phyloP scores from a whole-genome alignment of 2,329 filamentous ascomycete genomes.

The Cercospora sp. region DNA sequence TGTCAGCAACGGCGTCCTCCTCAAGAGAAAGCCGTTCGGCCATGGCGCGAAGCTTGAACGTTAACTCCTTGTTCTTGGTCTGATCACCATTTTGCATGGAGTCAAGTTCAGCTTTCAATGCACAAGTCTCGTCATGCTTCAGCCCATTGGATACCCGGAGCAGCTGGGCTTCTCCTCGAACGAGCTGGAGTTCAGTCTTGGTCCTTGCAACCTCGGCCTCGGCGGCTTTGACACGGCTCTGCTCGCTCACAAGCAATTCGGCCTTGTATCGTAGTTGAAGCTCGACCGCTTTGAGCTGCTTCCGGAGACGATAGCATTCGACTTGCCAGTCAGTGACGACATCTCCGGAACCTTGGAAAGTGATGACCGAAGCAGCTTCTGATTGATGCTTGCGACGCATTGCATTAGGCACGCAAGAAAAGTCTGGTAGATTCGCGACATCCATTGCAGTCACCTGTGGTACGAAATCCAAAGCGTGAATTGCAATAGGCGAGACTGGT shows the following conservation, averaged over 20 bases:
- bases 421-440: slow-evolving; percentile 9
- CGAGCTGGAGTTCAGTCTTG: slow-evolving; percentile 8
- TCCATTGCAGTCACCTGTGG: slow-evolving; percentile 10
- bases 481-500: slow-evolving; percentile 10
- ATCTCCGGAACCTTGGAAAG: background rate
- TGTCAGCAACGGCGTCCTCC: slow-evolving; percentile 9
- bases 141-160: slow-evolving; percentile 1
- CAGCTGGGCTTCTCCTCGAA: slow-evolving; percentile 7
- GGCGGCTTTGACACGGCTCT: background rate
- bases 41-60: slow-evolving; percentile 4
- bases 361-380: background rate
- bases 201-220: slow-evolving; percentile 1
- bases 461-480: background rate
- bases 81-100: slow-evolving; percentile 1
- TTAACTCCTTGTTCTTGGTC: slow-evolving; percentile 10
- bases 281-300: slow-evolving; percentile 10
- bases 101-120: slow-evolving; percentile 7
- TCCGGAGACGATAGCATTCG: slow-evolving; percentile 11
- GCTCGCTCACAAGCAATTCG: background rate
- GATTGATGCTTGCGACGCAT: background rate
- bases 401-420: slow-evolving; percentile 3
- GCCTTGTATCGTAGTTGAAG: slow-evolving; percentile 4
- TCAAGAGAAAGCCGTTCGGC: slow-evolving; percentile 15
- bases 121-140: slow-evolving; percentile 9
- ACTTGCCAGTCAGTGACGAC: slow-evolving; percentile 13